A percentile compares a stretch with the other conserved stretches of the same genome.
These are phyloP conservation scores for Laburnicola sp. DNA, from an alignment of 2,329 filamentous ascomycete species.

Conservation along the genomic window DNA sequence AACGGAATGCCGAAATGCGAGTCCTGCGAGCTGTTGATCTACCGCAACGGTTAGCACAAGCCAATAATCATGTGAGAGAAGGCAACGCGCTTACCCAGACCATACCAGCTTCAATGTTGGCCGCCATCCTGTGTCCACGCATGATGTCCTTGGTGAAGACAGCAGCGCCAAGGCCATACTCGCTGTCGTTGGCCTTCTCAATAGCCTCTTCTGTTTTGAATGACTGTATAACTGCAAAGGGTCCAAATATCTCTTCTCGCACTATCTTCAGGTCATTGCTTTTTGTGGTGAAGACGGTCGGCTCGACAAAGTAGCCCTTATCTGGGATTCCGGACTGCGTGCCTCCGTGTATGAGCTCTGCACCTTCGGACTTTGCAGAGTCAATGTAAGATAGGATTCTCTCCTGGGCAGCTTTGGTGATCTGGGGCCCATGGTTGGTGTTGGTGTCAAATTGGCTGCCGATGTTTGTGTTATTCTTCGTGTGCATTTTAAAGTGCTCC, in stretches of 20 bases:
- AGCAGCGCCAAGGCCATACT: conserved; percentile 61
- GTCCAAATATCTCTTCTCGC: conserved; percentile 63
- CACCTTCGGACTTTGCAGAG: conserved; percentile 67
- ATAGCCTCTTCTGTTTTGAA: conserved; percentile 58
- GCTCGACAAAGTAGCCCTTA: conserved; percentile 64
- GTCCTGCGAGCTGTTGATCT: conserved; percentile 51
- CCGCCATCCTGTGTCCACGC: conserved; percentile 50
- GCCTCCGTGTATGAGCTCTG: conserved; percentile 64
- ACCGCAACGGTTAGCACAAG: neutral
- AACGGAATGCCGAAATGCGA: conserved; percentile 53
- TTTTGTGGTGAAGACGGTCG: conserved; percentile 59
- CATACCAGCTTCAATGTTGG: conserved; percentile 51
- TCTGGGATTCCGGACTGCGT: conserved; percentile 54
- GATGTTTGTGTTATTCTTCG: conserved; percentile 3
- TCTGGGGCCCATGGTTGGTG: conserved; percentile 62
- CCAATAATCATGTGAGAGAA: neutral
- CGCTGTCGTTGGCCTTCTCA: conserved; percentile 56
- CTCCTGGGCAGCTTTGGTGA: conserved; percentile 68
- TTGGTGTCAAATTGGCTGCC: conserved; percentile 61
- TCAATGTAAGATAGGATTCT: conserved; percentile 69
- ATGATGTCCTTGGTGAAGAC: conserved; percentile 56
- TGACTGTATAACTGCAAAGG: conserved; percentile 58
- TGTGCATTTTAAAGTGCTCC: conserved; percentile 55
- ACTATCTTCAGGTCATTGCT: conserved; percentile 57
- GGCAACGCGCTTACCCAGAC: conserved; percentile 42